phyloP scores from a whole-genome alignment of 1,284 basidiomycete genomes.

The Puccinia sorghi region DNA sequence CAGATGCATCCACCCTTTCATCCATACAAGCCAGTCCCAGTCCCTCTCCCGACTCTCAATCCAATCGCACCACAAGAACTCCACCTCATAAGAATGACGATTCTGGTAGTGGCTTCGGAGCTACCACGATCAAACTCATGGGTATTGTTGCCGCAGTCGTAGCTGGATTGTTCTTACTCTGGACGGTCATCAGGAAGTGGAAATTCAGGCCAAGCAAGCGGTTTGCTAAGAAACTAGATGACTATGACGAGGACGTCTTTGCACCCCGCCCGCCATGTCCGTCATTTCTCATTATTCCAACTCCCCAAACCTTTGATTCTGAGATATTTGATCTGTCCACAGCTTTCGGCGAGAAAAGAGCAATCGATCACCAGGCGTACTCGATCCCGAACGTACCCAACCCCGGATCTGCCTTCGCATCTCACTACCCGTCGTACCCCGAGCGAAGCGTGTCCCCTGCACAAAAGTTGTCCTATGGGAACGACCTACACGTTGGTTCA shows the following conservation, averaged over 20 bases:
- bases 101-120: neutral
- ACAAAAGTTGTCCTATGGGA: neutral
- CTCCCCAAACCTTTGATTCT: neutral
- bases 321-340: neutral
- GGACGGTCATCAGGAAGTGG: conserved; percentile 47
- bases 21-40: neutral
- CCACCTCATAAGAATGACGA: neutral
- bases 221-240: conserved; percentile 42
- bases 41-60: neutral
- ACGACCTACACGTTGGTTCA: neutral
- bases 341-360: conserved; percentile 32
- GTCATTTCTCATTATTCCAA: neutral
- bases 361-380: conserved; percentile 22
- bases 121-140: conserved; percentile 32
- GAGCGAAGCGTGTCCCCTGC: conserved; percentile 4
- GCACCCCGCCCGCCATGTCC: conserved; percentile 45
- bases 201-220: conserved; percentile 32
- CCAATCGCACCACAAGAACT: conserved; percentile 2
- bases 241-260: conserved; percentile 40
- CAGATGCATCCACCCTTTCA: neutral
- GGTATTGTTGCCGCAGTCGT: conserved; percentile 18
- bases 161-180: conserved; percentile 25
- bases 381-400: neutral
- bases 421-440: conserved; percentile 18
- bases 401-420: neutral